These are phyloP conservation scores for Casuarina equisetifolia DNA, from an alignment of 306 rosid species.

Conservation along the genomic window DNA sequence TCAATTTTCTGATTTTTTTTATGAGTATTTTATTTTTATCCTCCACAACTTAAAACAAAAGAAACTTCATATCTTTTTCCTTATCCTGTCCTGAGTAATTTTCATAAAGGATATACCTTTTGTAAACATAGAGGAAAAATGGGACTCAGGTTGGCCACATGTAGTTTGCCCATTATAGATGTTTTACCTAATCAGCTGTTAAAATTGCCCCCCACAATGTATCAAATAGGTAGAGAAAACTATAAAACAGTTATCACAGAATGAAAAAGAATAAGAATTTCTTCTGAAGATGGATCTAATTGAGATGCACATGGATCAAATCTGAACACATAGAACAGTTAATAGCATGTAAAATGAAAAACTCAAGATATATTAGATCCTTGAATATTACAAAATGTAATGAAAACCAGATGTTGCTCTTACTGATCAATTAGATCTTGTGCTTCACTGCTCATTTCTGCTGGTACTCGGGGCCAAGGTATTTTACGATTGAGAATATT, in stretches of 20 bases:
- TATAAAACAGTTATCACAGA: background rate
- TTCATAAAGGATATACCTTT: background rate
- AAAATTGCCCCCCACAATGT: background rate
- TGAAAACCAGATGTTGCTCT: slow-evolving; percentile 28
- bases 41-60: too few species aligned
- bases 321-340: background rate
- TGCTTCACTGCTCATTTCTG: slow-evolving; percentile 90
- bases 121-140: background rate
- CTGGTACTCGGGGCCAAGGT: slow-evolving; percentile 91
- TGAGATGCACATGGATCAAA: background rate
- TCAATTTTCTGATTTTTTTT: too few species aligned
- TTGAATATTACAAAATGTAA: slow-evolving; percentile 11
- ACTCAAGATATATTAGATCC: background rate
- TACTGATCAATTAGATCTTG: slow-evolving; percentile 88
- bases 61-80: too few species aligned
- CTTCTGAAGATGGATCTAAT: background rate
- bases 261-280: background rate
- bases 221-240: background rate
- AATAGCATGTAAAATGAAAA: background rate
- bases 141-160: background rate
- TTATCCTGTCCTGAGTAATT: too few species aligned
- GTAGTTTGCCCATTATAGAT: background rate
- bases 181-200: background rate
- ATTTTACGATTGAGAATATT: slow-evolving; percentile 89
- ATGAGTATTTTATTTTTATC: too few species aligned